Evolutionary conservation across 2,329 filamentous ascomycete genomes (phyloP), one percentile per base, ranked within the genome.

Genomic region (Ceratocystis eucalypticola): DNA sequence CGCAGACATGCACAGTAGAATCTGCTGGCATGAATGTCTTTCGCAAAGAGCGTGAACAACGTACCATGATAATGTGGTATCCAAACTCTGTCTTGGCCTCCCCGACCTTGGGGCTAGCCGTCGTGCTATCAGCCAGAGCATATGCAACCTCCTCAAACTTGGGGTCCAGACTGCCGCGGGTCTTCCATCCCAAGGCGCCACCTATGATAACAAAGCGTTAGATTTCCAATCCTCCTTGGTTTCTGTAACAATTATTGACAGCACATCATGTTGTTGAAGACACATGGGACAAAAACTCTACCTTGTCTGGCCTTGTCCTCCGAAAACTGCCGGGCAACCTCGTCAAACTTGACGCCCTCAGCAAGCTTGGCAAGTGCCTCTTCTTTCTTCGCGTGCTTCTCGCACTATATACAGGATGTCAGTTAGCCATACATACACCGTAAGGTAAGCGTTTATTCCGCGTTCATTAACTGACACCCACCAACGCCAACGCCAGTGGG

Each of bases 61-160:
- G 65, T 69, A 91, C 88, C 85, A 91, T 90, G 70, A 92, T 84
- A 69, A 92, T 84, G 74, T 92, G 88, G 77, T 91, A 91, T 0
- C 88, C 89, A 75, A 88, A 87, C 0, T 78, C 80, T 1, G 88
- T 91, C 79, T 89, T 91, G 25, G 80, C 85, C 76, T 91, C 86
- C 1, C 79, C 88, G 72, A 82, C 81, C 72, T 85, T 86, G 1
- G 88, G 86, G 67, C 76, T 85, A 12, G 74, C 78, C 12, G 84
- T 86, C 7, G 84, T 85, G 72, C 86, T 89, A 1, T 82, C 76
- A 70, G 87, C 84, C 45, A 92, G 78, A 30, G 80, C 82, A 74
- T 86, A 91, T 7, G 88, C 89, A 8, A 88, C 82, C 68, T 85
- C 84, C 72, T 89, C 88, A 71, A 93, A 92, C 46, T 84, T 82